A percentile compares a stretch with the other conserved stretches of the same genome.
Conservation (phyloP, 306 rosid species). For the Morella rubra region DNA sequence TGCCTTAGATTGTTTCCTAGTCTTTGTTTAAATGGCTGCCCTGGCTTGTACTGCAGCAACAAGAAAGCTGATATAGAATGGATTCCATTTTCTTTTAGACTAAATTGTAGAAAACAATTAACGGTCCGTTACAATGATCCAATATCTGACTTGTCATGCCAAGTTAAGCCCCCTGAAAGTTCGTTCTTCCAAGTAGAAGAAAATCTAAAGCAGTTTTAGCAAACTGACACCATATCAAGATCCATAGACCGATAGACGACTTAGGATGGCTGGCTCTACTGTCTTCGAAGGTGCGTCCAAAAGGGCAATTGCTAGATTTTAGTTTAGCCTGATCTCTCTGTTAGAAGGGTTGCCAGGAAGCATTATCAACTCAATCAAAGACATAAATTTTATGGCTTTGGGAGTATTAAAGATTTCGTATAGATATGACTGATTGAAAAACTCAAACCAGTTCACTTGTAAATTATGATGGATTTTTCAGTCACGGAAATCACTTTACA, state of each 20-base stretch:
- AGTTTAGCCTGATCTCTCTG: background rate
- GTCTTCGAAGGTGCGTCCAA: background rate
- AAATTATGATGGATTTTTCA: slow-evolving; percentile 19
- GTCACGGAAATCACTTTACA: slow-evolving; percentile 31
- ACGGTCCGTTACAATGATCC: background rate
- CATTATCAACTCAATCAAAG: slow-evolving; percentile 14
- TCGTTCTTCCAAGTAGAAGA: too few species aligned
- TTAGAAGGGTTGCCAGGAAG: background rate
- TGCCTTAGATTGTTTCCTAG: background rate
- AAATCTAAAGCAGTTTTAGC: too few species aligned
- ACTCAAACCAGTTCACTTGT: slow-evolving; percentile 21
- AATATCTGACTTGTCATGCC: too few species aligned
- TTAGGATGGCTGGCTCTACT: background rate
- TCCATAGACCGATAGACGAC: too few species aligned
- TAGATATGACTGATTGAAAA: slow-evolving; percentile 20
- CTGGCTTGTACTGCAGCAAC: background rate
- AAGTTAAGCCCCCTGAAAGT: too few species aligned
- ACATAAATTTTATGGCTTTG: slow-evolving; percentile 22
- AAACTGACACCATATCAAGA: too few species aligned
- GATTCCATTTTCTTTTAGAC: too few species aligned
- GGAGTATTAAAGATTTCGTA: slow-evolving; percentile 18
- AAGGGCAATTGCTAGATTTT: background rate
- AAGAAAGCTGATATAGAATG: background rate
- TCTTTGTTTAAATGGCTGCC: background rate
- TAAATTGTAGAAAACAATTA: background rate